Evolutionary conservation across 768 basidiomycete genomes (phyloP), one percentile per base, ranked within the genome.

Genomic region (Suillus plorans): DNA sequence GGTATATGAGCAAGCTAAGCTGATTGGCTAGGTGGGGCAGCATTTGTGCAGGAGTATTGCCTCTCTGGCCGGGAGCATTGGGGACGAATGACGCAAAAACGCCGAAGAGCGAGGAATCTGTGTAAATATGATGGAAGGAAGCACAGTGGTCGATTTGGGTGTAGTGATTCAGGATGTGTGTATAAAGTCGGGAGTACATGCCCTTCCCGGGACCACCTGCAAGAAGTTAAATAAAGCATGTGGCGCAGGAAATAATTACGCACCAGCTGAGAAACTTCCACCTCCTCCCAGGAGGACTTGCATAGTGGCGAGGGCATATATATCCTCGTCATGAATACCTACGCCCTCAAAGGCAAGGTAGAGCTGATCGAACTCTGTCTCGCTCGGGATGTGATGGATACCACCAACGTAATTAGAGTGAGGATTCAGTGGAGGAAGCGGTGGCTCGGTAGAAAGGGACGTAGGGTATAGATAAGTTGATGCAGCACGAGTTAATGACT

Each of bases 181-280:
- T 97, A 80, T 99, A 98, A 36, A 98, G 80, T 31, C 97, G 90
- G 41, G 95, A 95, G 82, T 97, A 99, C 97, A 99, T 99, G 70
- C 97, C 97, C 80, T 99, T 99, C 18, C 97, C 97, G 3, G 97
- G 97, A 4, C 97, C 97, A 68, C 97, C 95, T 85, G 70, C 4
- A 8, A 28, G 60, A 59, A 44, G 61, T 69, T 61, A 63, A 59
- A 61, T 60, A 41, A 62, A 47, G 62, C 53, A 60, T 52, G 7
- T 25, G 39, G 57, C 41, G 8, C 42, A 10, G 28, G 22, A 7
- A 60, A 25, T 36, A 64, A 53, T 41, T 10, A 67, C 80, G 47
- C 69, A 88, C 88, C 92, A 18, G 97, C 97, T 42, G 95, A 97
- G 83, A 99, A 99, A 74, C 90, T 92, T 20, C 95, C 95, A 9